These are phyloP conservation scores for Planoprotostelium fungivorum DNA, from an alignment of 78 protist species.

Conservation along the genomic window DNA sequence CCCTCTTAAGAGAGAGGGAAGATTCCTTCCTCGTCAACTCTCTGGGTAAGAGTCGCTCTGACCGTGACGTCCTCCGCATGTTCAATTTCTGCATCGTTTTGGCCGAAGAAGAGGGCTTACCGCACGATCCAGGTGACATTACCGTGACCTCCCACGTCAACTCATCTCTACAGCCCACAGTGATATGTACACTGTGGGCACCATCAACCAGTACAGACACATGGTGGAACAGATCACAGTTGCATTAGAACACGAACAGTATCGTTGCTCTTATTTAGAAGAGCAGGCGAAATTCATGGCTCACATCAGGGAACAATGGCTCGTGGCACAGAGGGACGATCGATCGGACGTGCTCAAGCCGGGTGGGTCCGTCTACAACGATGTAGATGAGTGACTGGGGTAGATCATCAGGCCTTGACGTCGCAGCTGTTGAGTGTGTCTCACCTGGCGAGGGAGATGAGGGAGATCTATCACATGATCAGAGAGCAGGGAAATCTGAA, in stretches of 20 bases:
- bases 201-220: not conserved
- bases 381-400: not conserved
- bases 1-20: too few species aligned
- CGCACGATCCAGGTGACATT: too few species aligned
- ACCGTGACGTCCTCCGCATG: not conserved
- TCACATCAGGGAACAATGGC: not conserved
- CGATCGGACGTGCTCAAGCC: not conserved
- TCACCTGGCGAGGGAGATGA: constrained; percentile 31
- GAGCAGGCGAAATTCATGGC: not conserved
- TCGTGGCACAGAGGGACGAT: not conserved
- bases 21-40: too few species aligned
- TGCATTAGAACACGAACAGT: not conserved
- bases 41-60: too few species aligned
- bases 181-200: not conserved
- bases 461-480: constrained; percentile 20
- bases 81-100: not conserved
- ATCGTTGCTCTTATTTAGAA: not conserved
- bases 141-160: too few species aligned
- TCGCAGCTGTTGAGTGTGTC: constrained; percentile 13
- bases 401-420: constrained; percentile 34
- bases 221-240: not conserved
- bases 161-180: too few species aligned
- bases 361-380: not conserved
- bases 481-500: not conserved
- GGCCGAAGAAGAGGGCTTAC: not conserved